Evolutionary conservation across 1,284 basidiomycete genomes (phyloP).

Genomic region (Phaffia rhodozyma): DNA sequence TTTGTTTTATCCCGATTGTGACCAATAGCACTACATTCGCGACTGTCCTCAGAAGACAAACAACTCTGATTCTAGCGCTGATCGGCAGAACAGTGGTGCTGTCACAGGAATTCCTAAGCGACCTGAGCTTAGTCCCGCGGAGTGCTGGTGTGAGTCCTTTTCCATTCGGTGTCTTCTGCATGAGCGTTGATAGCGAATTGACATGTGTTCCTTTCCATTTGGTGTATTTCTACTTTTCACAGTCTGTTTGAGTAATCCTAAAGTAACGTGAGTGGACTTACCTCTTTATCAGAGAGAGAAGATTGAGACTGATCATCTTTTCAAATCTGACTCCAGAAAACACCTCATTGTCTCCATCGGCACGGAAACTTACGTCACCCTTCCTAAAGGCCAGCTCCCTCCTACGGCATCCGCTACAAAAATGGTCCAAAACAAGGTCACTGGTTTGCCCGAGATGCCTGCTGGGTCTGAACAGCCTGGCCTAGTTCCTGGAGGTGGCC

Average conservation of each 20-base stretch:
- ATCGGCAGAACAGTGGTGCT: not conserved
- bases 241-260: constrained; percentile 76
- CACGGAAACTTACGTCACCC: constrained; percentile 76
- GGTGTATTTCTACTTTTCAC: too few relatives aligned
- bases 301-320: not conserved
- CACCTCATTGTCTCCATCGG: constrained; percentile 90
- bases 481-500: constrained; percentile 77
- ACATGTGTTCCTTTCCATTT: not conserved
- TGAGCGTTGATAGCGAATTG: constrained; percentile 16
- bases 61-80: not conserved
- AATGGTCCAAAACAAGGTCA: constrained; percentile 15
- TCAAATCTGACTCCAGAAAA: constrained; percentile 46
- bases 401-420: constrained; percentile 50
- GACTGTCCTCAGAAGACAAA: constrained; percentile 17
- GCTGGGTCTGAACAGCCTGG: constrained; percentile 23
- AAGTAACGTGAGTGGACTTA: constrained; percentile 50
- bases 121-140: constrained; percentile 48
- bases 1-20: not conserved
- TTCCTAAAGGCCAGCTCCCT: constrained; percentile 84
- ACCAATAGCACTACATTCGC: constrained; percentile 15
- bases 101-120: constrained; percentile 20
- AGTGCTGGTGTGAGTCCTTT: constrained; percentile 28
- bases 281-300: not conserved
- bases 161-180: not conserved
- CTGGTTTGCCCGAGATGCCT: constrained; percentile 7